Evolutionary conservation across 768 basidiomycete species (phyloP), one percentile per base, ranked within the genome.

Genomic region (Suillus subaureus): DNA sequence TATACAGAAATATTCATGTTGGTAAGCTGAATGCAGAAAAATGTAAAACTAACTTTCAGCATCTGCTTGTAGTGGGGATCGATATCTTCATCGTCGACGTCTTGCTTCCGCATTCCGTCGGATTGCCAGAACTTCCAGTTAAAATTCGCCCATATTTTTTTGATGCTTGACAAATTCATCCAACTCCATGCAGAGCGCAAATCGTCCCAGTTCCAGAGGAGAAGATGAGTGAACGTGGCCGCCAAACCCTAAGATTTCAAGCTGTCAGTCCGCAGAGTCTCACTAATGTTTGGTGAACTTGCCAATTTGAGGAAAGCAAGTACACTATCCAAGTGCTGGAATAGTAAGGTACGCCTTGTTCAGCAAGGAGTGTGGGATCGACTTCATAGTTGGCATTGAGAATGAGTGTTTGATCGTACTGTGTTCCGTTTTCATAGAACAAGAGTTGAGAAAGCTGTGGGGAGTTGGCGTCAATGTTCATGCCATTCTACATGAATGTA

Each of bases 11-110:
- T 42, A 31, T 42, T n/a, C 35, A 64, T 33, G 23, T 63, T 39
- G 31, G 40, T 23, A 18, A 35, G 35, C 33, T 64, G 58, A 18
- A n/a, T n/a, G 13, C 26, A 45, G 13, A 4, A 3, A 62, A 54
- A 18, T 40, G 23, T 43, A 47, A 52, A 6, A 62, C 71, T 62
- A 35, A 79, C 83, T 78, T 84, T 84, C 21, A 84, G 75, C 83
- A 84, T 84, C 67, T 84, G 79, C n/a, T 73, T 74, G 67, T 84
- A 84, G 69, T 84, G 83, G 8, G 83, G 83, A 62, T 84, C 83
- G 7, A 81, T 68, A 26, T 77, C 72, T 33, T 70, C 71, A 43
- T 79, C 74, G 2, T 68, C 65, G 15, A 72, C 61, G 6, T 72
- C 66, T 2, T 60, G 64, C n/a, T 77, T 72, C 23, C 81, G 74